Percentiles rank a stretch among this genome's conserved stretches.
Conservation (phyloP, 2,329 filamentous ascomycete species). For the Hansfordia pulvinata region DNA sequence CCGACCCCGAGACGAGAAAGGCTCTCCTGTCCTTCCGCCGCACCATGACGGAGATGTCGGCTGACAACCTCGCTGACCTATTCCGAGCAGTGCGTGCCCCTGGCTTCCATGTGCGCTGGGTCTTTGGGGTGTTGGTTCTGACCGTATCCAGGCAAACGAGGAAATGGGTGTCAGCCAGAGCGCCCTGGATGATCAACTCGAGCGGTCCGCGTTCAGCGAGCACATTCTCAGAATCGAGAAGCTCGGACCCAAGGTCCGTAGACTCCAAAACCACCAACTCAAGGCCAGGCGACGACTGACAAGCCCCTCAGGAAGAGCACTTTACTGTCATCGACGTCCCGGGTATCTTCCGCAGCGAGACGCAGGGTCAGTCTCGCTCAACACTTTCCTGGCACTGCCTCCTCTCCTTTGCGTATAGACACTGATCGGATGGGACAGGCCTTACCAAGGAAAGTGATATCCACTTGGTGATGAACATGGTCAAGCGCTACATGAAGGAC, state of each 20-base stretch:
- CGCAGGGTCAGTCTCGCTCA: conserved; percentile 12
- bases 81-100: too few species aligned
- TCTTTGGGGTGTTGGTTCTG: conserved; percentile 1
- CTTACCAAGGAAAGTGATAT: conserved; percentile 31
- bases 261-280: neutral
- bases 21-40: too few species aligned
- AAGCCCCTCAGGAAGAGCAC: conserved; percentile 21
- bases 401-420: neutral
- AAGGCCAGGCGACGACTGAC: neutral
- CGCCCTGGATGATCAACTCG: conserved; percentile 2
- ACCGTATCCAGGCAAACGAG: conserved; percentile 20
- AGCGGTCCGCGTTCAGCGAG: conserved; percentile 25
- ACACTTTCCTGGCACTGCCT: conserved; percentile 3
- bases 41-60: conserved; percentile 10
- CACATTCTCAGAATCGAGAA: conserved; percentile 31
- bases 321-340: conserved; percentile 42
- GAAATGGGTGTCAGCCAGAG: conserved; percentile 30
- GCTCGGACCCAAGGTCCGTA: conserved; percentile 23
- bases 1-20: conserved; percentile 72
- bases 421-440: conserved; percentile 11
- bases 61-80: conserved; percentile 19
- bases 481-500: conserved; percentile 29
- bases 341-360: conserved; percentile 31
- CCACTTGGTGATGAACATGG: conserved; percentile 29
- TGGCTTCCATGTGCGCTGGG: conserved; percentile 20